Evolutionary conservation across 805 yeast genomes (phyloP), one percentile per base, ranked within the genome.

Genomic region (Scheffersomyces amazonensis): DNA sequence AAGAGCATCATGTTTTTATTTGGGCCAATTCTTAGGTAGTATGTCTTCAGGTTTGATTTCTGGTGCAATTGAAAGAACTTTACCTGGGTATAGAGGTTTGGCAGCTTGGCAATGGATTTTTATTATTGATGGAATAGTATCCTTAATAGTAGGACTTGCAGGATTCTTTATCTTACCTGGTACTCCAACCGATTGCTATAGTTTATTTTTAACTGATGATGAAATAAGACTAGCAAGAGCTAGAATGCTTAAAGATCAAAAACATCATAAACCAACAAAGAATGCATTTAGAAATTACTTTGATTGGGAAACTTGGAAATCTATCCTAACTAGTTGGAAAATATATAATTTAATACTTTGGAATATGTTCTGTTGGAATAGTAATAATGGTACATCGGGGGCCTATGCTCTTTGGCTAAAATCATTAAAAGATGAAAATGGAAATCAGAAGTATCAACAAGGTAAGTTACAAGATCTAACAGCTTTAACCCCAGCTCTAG

Each of bases 101-200:
- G 69, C 70, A 6, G 80, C 86, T 9, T 83, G 88, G 88, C 69
- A 81, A 64, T 83, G 88, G 88, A 76, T 80, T 53, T 83, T 80
- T 50, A 76, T 83, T 34, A 69, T 83, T 43, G 87, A 81, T 53
- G 82, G 81, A 9, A 49, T 76, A 32, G 70, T 83, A 35, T 76
- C 83, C 4, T 50, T 81, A 20, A 76, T 69, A 2, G 74, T 83
- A 25, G 84, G 82, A 4, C 10, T 82, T 6, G 42, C 76, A 34
- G 85, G 84, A 0, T 65, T 71, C 40, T 76, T 73, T 50, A 46
- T 68, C 47, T 60, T 80, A 43, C 89, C 88, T 7, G 88, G 87
- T 34, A 81, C 85, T 13, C 87, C 88, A 4, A 60, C 68, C 35
- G 60, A 58, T 34, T 64, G 67, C 42, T 62, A 61, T 49, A 56